Evolutionary conservation across 441 rosid species (phyloP), one percentile per base, ranked within the genome.

Genomic region (Croton laevigatus): DNA sequence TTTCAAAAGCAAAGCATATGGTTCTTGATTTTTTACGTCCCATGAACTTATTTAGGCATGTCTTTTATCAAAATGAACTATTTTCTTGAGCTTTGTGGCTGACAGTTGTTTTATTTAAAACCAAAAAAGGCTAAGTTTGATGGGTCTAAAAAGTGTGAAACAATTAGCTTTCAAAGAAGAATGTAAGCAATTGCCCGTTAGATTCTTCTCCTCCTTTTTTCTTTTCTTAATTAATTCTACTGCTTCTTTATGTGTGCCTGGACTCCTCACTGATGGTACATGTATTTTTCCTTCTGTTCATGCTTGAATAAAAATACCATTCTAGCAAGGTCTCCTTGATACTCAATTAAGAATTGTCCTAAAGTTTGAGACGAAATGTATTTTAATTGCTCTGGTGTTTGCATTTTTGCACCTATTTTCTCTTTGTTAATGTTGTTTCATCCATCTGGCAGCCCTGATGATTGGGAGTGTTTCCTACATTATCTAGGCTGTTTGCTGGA

Each of bases 381-480:
- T 59, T 6, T 27, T 12, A 0, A 0, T 16, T 44, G 46, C 44
- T 40, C 16, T 69, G 13, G 10, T 58, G 42, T 19, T 42, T 59
- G 16, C 46, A 59, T 14, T 65, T 51, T 32, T 59, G 70, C 59
- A 58, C 53, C 13, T 54, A 54, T 64, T 57, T 59, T 73, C 65
- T 46, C 27, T 75, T 54, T 77, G 59, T 82, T 81, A 73, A 78
- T 79, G 38, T 81, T 58, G 54, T 68, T 59, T 68, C 71, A 68
- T 82, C 79, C 22, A 34, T 78, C 79, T 81, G 84, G 78, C 94
- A 93, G 99, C 87, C 96, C 97, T 82, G 99, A 96, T 83, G 99
- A 96, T 78, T 91, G 98, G 98, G 96, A 93, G 84, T 89, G 91
- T 82, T 94, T 93, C 84, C 87, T 88, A 70, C 91, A 93, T 69